Evolutionary conservation across 2,329 filamentous ascomycete species (phyloP).

Genomic region (Daldinia sp.): DNA sequence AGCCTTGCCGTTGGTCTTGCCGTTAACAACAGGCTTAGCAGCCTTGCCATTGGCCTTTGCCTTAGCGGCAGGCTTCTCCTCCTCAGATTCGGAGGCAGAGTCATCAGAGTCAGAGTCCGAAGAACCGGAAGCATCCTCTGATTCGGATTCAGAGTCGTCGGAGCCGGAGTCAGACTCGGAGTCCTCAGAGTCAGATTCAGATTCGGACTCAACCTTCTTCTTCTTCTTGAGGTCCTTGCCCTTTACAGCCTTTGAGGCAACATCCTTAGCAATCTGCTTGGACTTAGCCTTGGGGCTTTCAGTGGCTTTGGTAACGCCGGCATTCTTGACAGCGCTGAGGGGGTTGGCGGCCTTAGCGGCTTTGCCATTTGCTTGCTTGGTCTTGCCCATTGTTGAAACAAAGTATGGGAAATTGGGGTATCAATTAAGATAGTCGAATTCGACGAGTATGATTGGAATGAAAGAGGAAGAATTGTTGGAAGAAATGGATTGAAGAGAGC

Average conservation of each 20-base stretch:
- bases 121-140: conserved; percentile 12
- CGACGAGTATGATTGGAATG: neutral
- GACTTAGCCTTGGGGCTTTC: conserved; percentile 74
- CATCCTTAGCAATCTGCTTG: conserved; percentile 74
- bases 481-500: conserved; percentile 30
- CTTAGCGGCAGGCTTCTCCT: conserved; percentile 49
- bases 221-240: conserved; percentile 51
- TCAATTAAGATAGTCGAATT: neutral
- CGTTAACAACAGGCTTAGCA: conserved; percentile 52
- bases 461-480: conserved; percentile 16
- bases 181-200: conserved; percentile 53
- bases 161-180: conserved; percentile 47
- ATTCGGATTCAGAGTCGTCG: conserved; percentile 43
- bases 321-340: conserved; percentile 71
- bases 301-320: conserved; percentile 74
- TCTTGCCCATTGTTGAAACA: conserved; percentile 70
- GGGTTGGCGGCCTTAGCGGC: conserved; percentile 64
- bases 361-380: conserved; percentile 71
- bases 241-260: conserved; percentile 57
- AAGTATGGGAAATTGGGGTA: conserved; percentile 18
- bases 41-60: conserved; percentile 51
- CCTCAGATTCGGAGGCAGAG: conserved; percentile 48
- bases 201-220: conserved; percentile 56
- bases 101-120: conserved; percentile 44
- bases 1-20: conserved; percentile 26